Evolutionary conservation across 2,329 filamentous ascomycete genomes (phyloP), one percentile per base, ranked within the genome.

Genomic region (Trichoderma koningiopsis): DNA sequence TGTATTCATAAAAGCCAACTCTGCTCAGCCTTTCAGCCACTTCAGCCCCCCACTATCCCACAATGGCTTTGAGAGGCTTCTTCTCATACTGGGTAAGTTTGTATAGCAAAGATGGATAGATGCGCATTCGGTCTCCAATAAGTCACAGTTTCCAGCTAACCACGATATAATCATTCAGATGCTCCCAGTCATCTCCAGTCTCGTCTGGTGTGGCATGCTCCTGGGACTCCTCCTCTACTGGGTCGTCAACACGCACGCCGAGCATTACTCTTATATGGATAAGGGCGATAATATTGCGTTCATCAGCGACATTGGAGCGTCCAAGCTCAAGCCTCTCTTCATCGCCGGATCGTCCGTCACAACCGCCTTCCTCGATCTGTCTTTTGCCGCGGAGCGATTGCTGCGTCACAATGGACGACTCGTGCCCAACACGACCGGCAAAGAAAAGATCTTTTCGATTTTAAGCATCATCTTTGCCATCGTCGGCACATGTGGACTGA

Each of bases 311-410:
- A 83, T 91, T 14, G 89, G 88, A 71, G 87, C 87, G 27, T 77
- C 77, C 47, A 79, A 83, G 33, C 85, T 94, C 22, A 92, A 94
- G 77, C 92, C 92, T 2, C 84, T 95, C 71, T 96, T 96, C 83
- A 90, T 96, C 75, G 84, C 89, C 40, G 91, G 92, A 74, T 89
- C 87, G 75, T 82, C 84, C 66, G 81, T 93, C 43, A 94, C 92
- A 5, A 91, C 93, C 27, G 83, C 96, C 60, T 90, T 92, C 71
- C 90, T 99, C 76, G 92, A 97, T 81, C 80, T 93, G 10, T 88
- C 91, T 31, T 96, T 99, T 77, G 79, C 92, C 65, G 83, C 91
- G 16, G 95, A 97, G 82, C 89, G 94, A 71, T 96, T 90, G 88
- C 85, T 98, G 63, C 90, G 95, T 57, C 94, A 97, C 80, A 85